Base-by-base conservation (phyloP, 1,284 basidiomycete species). In the Singerocomus rubriflavus region DNA sequence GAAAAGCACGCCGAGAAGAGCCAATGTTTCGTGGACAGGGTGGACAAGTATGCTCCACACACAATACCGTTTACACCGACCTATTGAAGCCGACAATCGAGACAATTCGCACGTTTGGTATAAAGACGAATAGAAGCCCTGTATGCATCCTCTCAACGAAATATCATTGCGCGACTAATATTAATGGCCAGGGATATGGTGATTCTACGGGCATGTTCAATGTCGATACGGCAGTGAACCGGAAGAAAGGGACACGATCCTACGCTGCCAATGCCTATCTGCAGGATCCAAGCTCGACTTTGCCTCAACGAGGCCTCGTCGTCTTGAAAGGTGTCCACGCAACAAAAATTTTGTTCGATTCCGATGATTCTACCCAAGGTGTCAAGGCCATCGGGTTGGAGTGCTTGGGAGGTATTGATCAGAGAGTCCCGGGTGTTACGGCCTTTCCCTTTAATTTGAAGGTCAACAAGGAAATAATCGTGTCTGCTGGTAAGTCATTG, bases 151-250 rank as follows among this genome's bases (percentile, higher is more conserved):
- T 47, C 13, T 34, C 16, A 25, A n/a, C 38, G 13, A 21, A 8
- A 13, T 35, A 32, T 26, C 27, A n/a, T 38, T 8, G 25, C 11
- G n/a, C 9, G 25, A 29, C 40, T 62, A 13, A 58, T 21, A 4
- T 25, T n/a, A 31, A 30, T 1, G 11, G 3, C 4, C 27, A 59
- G 60, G 51, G 60, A 29, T 46, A 46, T 32, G 57, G 57, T 21
- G 26, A 58, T 30, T 60, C 60, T 1, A 62, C 57, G 8, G 60
- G 57, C 7, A 62, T 59, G 45, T 62, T 60, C 27, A 59, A 59
- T 21, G 43, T 51, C 7, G 60, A 62, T 36, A 51, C 58, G 10
- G 42, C 57, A 36, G 57, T 62, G 29, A 36, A 59, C 10, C 54
- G 57, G 14, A 8, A 54, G 26, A 6, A 49, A 12, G 57, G 57